Base-by-base conservation (phyloP, 2,329 filamentous ascomycete species). In the Cordyceps militaris region DNA sequence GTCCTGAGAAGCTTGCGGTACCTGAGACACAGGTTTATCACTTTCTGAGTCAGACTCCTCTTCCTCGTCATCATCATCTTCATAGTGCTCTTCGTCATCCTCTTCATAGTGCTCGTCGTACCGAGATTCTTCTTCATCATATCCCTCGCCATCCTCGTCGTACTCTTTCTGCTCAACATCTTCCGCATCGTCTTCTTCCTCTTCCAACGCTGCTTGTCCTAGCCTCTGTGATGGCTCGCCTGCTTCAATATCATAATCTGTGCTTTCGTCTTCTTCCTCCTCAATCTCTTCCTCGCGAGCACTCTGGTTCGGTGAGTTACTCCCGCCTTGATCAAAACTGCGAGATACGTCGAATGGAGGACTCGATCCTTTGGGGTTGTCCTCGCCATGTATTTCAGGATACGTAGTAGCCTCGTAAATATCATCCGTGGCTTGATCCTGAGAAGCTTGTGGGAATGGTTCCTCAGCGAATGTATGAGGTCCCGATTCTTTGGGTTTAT, bases 231-330 rank as follows among this genome's bases (percentile, higher is more conserved):
- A 36, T 30, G 38, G 44, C 16, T 61, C 58, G 16, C 21, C 30
- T 21, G 52, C 40, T 14, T 51, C 47, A 11, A 53, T 43, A 30
- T 54, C 50, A 24, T 53, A 55, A 26, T 58, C 49, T 19, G 49
- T 54, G 23, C 64, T 60, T 21, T 68, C 64, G 3, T 63, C 66
- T 19, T 63, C 63, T 16, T 65, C 65, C 30, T 69, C 66, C n/a
- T 28, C 44, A 7, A 30, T 3, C 11, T 36, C 16, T 2, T 55
- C 42, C 21, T 19, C 23, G 14, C 5, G 23, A 28, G 23, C 11
- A 16, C 19, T 9, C 51, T 44, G 26, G 4, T 28, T n/a, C 11
- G 40, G 14, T n/a, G 28, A 19, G 3, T 34, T 11, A 23, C 19
- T 32, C 2, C 7, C 13, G 38, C 19, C n/a, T 8, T 54, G 38